Evolutionary conservation across 129 eudicot species (phyloP).

Genomic region (Pittosporum tobira): DNA sequence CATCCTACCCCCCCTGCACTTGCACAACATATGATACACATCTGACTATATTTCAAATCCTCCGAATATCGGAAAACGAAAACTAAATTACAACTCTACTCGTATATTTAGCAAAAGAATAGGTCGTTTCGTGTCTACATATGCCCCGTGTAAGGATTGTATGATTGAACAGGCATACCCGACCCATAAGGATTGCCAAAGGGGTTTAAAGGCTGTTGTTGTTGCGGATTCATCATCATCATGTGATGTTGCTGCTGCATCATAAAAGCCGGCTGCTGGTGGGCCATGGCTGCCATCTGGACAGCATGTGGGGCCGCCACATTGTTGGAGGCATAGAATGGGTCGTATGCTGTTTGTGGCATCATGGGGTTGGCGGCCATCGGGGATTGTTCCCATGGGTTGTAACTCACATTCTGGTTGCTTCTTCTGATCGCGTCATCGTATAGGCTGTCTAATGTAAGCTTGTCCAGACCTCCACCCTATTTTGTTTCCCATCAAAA

Average conservation of each 20-base stretch:
- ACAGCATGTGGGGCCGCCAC: constrained; percentile 65
- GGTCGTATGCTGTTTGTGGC: constrained; percentile 51
- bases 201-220: constrained; percentile 51
- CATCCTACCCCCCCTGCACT: constrained; percentile 24
- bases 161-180: constrained; percentile 77
- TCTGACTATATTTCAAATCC: constrained; percentile 1
- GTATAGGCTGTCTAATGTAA: constrained; percentile 71
- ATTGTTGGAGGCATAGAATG: constrained; percentile 64
- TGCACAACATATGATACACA: constrained; percentile 30
- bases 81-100: constrained; percentile 6
- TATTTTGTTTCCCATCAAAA: constrained; percentile 12
- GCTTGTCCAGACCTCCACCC: constrained; percentile 83
- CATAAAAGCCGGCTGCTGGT: constrained; percentile 61
- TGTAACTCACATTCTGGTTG: constrained; percentile 55
- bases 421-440: constrained; percentile 68
- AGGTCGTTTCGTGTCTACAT: constrained; percentile 23
- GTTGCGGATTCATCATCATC: constrained; percentile 68
- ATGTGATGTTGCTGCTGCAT: constrained; percentile 66
- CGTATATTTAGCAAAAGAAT: constrained; percentile 8
- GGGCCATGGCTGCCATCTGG: constrained; percentile 72
- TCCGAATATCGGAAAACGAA: constrained; percentile 8
- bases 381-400: constrained; percentile 80
- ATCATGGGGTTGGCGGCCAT: constrained; percentile 40
- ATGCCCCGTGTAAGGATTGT: constrained; percentile 76
- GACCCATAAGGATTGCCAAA: constrained; percentile 55